Base-by-base conservation (phyloP, 2,329 filamentous ascomycete species). In the Achaetomium macrosporum region DNA sequence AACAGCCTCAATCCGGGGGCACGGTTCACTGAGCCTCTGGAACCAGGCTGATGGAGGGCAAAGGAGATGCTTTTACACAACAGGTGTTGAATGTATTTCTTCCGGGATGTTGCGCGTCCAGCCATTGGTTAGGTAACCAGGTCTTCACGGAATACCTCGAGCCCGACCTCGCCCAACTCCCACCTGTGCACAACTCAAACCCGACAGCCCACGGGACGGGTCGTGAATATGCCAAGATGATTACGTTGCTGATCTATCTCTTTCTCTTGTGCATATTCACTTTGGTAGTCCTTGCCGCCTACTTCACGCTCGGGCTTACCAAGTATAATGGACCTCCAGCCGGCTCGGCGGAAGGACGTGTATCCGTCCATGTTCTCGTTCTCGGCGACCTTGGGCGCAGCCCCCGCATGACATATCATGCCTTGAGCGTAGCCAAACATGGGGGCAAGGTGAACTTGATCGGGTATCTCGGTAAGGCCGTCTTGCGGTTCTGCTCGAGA, bases 391-490 rank as follows among this genome's bases (percentile, higher is more conserved):
- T 99, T 67, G 93, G 93, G 37, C 83, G 91, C 42, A 97, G 92
- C 67, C 93, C 93, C 46, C 89, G 93, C 52, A 99, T 99, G 92
- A 91, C 97, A 66, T 97, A 99, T 64, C 93, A 99, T 78, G 92
- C 92, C 17, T 75, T 96, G 61, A 97, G 92, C 67, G 84, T 97
- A 64, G 89, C 90, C 39, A 87, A 85, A 63, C 84, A 90, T 65
- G 89, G 89, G 20, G 86, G 84, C 7, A 77, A 78, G 33, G 92
- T 96, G 17, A 84, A 92, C 66, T 73, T 99, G 12, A 85, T 99
- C 61, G 93, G 92, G 42, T 97, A 96, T 67, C 77, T 85, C 66
- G 89, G 90, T 91, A 68, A 57, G 66, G 12, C 33, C 33, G 33
- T 8, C 33, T 36, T 13, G 6, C 7, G 30, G 6, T 11, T 12